Base-by-base conservation (phyloP, 306 rosid species). In the Begonia loranthoides region DNA sequence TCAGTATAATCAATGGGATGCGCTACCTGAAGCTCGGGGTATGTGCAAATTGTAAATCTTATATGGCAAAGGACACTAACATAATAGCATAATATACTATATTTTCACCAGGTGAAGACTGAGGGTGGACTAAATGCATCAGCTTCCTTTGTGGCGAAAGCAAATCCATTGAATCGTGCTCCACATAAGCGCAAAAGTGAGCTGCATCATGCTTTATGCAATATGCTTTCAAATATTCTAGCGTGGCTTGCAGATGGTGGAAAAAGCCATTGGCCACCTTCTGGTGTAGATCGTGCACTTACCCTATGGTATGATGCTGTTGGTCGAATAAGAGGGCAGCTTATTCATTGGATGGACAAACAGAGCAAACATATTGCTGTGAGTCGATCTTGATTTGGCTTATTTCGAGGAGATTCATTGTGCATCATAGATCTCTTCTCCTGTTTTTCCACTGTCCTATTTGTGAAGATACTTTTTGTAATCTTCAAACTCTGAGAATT, bases 91-190 rank as follows among this genome's bases (percentile, higher is more conserved):
- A 61, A 60, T 57, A n/a, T 63, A 53, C 52, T 64, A 65, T 53
- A 57, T 57, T 80, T 60, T 57, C 36, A 28, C 51, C 83, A 92
- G 99, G 96, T 92, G 53, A 92, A 87, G 74, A 83, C 94, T 3
- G 99, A 87, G 78, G 99, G 96, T 67, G 99, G 96, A 68, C 63
- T 92, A 57, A 86, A 92, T 80, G 99, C 99, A 44, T 92, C 99
- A 21, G 99, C 99, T 28, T 92, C 96, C 61, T 92, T 92, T 76
- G 93, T 92, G 73, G 99, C 99, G 55, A 92, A 92, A 87, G 99
- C 99, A 58, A 87, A 87, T 61, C 99, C 99, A 64, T 78, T 92
- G 62, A 92, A 78, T 68, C 96, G 99, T 40, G 73, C 82, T 60
- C 87, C 99, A 38, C 93, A 83, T 62, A 92, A 86, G 77, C 94